These are phyloP conservation scores for Yamadazyma philogaea DNA, from an alignment of 805 yeast genomes.

Conservation along the genomic window DNA sequence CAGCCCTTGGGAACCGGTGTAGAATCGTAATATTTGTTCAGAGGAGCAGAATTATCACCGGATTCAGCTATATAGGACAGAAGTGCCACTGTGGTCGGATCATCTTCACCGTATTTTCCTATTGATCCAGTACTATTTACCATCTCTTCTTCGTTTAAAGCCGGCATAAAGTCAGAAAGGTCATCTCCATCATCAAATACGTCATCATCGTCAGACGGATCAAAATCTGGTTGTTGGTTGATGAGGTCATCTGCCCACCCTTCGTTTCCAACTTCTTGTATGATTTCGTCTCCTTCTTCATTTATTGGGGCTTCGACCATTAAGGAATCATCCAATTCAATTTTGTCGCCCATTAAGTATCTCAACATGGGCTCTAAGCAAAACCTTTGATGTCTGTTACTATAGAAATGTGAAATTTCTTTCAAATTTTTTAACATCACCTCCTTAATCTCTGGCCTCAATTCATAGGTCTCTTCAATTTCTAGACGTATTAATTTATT, in stretches of 20 bases:
- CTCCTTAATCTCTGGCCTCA: conserved; percentile 46
- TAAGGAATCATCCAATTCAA: conserved; percentile 40
- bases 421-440: conserved; percentile 52
- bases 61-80: conserved; percentile 1
- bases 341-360: conserved; percentile 75
- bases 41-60: not conserved
- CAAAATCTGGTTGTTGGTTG: conserved; percentile 31
- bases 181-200: conserved; percentile 30
- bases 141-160: conserved; percentile 37
- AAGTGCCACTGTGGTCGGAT: conserved; percentile 5
- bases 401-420: conserved; percentile 54
- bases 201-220: conserved; percentile 22
- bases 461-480: conserved; percentile 78
- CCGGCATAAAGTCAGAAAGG: conserved; percentile 38
- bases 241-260: conserved; percentile 44
- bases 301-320: conserved; percentile 22
- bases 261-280: conserved; percentile 36
- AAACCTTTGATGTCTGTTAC: conserved; percentile 52
- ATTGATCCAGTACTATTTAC: conserved; percentile 20
- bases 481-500: conserved; percentile 40
- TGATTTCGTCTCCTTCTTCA: conserved; percentile 22
- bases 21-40: conserved; percentile 51
- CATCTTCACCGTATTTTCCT: conserved; percentile 2
- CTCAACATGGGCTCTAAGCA: conserved; percentile 81
- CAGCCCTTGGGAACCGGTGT: conserved; percentile 93